Percentiles rank a stretch among this genome's conserved stretches.
Conservation (phyloP, 805 yeast genomes). For the Teunomyces aglyptinius region DNA sequence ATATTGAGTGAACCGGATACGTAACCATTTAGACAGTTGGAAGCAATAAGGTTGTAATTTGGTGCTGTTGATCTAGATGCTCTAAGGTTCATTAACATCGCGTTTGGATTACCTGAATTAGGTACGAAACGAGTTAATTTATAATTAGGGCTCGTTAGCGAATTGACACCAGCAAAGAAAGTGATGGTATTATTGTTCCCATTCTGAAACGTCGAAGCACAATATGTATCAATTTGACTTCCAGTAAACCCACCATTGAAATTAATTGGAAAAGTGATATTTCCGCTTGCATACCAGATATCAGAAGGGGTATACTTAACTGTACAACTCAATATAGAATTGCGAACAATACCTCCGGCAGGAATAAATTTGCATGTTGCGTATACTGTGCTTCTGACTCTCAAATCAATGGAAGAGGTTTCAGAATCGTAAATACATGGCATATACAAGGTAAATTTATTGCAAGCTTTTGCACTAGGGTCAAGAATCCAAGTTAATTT, state of each 20-base stretch:
- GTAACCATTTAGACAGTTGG: conserved; percentile 20
- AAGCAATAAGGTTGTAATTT: conserved; percentile 7
- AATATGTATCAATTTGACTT: conserved; percentile 11
- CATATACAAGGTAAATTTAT: conserved; percentile 24
- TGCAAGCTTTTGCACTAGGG: conserved; percentile 19
- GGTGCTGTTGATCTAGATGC: not conserved
- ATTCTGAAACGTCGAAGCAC: conserved; percentile 13
- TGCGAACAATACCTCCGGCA: conserved; percentile 2
- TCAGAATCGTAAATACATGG: conserved; percentile 28
- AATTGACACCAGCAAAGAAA: conserved; percentile 10
- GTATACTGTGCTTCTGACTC: conserved; percentile 7
- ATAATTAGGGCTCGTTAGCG: not conserved
- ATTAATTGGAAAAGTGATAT: conserved; percentile 16
- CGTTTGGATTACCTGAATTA: not conserved
- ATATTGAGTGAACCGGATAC: conserved; percentile 20
- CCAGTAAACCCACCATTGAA: conserved; percentile 14
- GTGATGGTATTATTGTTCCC: conserved; percentile 19
- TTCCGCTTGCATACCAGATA: conserved; percentile 4
- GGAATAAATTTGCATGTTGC: conserved; percentile 19
- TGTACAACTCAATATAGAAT: conserved; percentile 8
- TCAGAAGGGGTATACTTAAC: not conserved
- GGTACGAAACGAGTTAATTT: not conserved
- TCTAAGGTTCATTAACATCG: not conserved
- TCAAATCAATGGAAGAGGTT: conserved; percentile 7
- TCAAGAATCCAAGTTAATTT: not conserved